Conservation (phyloP, 805 yeast species). For the Ogataea minuta region DNA sequence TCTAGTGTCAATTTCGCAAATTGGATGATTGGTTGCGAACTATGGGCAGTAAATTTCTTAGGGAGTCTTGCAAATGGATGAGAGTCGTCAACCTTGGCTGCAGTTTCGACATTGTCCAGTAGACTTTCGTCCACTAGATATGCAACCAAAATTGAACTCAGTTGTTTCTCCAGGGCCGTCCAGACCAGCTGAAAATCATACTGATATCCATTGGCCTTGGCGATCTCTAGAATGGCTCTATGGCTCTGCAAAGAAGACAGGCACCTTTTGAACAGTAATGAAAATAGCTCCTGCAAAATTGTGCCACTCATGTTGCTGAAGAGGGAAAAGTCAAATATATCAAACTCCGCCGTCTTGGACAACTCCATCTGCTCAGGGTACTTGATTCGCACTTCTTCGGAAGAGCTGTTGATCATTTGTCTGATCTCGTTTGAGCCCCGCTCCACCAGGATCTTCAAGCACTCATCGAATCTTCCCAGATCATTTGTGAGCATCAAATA, state of each 20-base stretch:
- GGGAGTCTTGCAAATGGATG: slow-evolving; percentile 26
- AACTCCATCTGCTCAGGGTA: slow-evolving; percentile 38
- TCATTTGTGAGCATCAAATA: slow-evolving; percentile 33
- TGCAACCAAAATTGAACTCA: slow-evolving; percentile 36
- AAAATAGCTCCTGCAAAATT: slow-evolving; percentile 67
- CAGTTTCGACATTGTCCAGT: slow-evolving; percentile 23
- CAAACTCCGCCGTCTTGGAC: slow-evolving; percentile 14
- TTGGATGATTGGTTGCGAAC: slow-evolving; percentile 34
- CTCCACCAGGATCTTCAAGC: slow-evolving; percentile 51
- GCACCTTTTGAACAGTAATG: slow-evolving; percentile 63
- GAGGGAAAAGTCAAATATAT: slow-evolving; percentile 18
- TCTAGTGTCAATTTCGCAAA: slow-evolving; percentile 33
- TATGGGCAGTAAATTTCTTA: slow-evolving; percentile 21
- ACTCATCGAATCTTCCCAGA: slow-evolving; percentile 58
- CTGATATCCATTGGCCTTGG: slow-evolving; percentile 28
- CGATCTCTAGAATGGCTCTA: slow-evolving; percentile 60
- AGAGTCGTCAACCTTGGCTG: slow-evolving; percentile 15
- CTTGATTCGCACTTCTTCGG: slow-evolving; percentile 61
- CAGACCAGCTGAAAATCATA: slow-evolving; percentile 39
- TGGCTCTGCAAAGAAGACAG: slow-evolving; percentile 68
- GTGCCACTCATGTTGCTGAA: slow-evolving; percentile 33
- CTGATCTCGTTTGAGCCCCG: slow-evolving; percentile 62
- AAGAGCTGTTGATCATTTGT: slow-evolving; percentile 56
- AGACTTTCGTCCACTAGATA: slow-evolving; percentile 38
- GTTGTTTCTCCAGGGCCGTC: slow-evolving; percentile 41